phyloP scores from a whole-genome alignment of 1,139 yeast species.

The Kodamaea alishanica region DNA sequence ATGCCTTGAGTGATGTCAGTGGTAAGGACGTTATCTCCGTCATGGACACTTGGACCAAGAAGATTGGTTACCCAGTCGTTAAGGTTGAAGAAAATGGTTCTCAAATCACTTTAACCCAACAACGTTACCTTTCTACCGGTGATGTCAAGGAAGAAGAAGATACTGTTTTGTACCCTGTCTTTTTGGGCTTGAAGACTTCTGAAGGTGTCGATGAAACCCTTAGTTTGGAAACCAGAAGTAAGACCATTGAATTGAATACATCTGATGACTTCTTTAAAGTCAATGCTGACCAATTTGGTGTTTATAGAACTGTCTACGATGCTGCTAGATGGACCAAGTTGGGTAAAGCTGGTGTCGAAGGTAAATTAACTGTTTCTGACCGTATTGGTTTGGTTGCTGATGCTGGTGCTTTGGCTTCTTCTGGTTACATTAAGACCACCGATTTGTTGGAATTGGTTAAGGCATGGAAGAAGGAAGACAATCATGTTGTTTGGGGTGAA shows the following conservation, averaged over 20 bases:
- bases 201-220: constrained; percentile 54
- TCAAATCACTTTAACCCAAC: constrained; percentile 42
- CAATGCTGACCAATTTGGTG: constrained; percentile 80
- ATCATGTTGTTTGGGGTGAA: constrained; percentile 78
- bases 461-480: constrained; percentile 64
- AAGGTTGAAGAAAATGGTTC: constrained; percentile 17
- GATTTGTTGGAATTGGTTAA: constrained; percentile 62
- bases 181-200: constrained; percentile 70
- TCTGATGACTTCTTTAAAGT: constrained; percentile 56
- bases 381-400: constrained; percentile 85
- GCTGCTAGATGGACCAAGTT: constrained; percentile 71
- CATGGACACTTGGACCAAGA: constrained; percentile 27
- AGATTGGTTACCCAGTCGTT: constrained; percentile 27
- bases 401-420: constrained; percentile 65
- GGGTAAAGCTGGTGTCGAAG: constrained; percentile 64
- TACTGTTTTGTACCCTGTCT: constrained; percentile 71
- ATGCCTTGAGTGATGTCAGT: constrained; percentile 20
- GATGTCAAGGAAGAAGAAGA: constrained; percentile 48
- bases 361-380: constrained; percentile 73
- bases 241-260: constrained; percentile 40
- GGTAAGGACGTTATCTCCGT: constrained; percentile 23
- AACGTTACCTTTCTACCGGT: constrained; percentile 54
- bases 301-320: constrained; percentile 76
- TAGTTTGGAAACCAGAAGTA: constrained; percentile 54
- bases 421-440: constrained; percentile 69